Percentiles rank a stretch among this genome's conserved stretches.
These are phyloP conservation scores for Abrus precatorius DNA, from an alignment of 306 rosid species.

Conservation along the genomic window DNA sequence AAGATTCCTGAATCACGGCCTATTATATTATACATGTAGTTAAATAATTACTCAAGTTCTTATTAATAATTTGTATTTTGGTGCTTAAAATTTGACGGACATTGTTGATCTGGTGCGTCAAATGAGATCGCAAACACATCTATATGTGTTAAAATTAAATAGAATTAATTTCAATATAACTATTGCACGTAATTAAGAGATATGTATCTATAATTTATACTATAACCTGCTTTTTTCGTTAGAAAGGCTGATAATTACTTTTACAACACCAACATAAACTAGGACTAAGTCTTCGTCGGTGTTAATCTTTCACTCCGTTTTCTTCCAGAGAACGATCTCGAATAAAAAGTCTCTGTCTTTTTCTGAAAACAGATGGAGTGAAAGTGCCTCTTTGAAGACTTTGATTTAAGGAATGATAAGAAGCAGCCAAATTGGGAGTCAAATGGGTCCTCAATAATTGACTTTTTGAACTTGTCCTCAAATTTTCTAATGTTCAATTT, in stretches of 20 bases:
- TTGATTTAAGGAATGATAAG: background rate
- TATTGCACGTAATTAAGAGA: too few relatives aligned
- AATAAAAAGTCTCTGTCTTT: background rate
- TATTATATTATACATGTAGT: slow-evolving; percentile 7
- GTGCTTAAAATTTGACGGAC: slow-evolving; percentile 9
- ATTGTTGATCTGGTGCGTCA: slow-evolving; percentile 15
- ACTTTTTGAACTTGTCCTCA: background rate
- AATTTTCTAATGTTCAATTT: background rate
- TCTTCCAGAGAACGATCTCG: background rate
- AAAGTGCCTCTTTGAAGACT: slow-evolving; percentile 35
- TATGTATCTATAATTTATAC: too few relatives aligned
- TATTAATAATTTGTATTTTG: background rate
- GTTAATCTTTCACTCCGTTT: background rate
- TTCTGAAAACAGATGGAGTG: background rate
- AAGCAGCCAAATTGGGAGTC: slow-evolving; percentile 48
- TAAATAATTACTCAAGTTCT: background rate
- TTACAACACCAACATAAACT: too few relatives aligned
- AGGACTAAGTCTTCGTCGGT: background rate
- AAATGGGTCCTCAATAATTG: slow-evolving; percentile 44
- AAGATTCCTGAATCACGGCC: slow-evolving; percentile 27
- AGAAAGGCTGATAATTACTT: too few relatives aligned
- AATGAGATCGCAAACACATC: background rate
- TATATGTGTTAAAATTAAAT: too few relatives aligned
- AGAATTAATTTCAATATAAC: too few relatives aligned
- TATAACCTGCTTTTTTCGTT: too few relatives aligned